phyloP scores from a whole-genome alignment of 1,139 yeast species.

The Yamadazyma pseudoaaseri region DNA sequence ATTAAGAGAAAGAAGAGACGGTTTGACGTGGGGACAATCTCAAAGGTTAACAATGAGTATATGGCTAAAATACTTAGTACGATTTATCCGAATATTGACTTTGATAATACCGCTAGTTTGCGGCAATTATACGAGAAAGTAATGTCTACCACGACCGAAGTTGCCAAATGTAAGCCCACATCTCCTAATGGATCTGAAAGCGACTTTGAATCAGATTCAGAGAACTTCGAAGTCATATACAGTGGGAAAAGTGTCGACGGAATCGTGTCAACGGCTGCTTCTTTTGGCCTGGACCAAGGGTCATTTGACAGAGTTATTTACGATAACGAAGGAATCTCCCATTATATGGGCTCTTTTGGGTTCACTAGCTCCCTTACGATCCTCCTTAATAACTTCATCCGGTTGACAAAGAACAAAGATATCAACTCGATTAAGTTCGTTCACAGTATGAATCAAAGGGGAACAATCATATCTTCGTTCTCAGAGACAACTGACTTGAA shows the following conservation, averaged over 20 bases:
- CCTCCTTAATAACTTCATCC: conserved; percentile 10
- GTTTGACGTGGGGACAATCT: conserved; percentile 8
- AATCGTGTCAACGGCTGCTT: conserved; percentile 6
- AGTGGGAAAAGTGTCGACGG: conserved; percentile 13
- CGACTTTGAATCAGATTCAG: conserved; percentile 1
- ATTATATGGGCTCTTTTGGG: conserved; percentile 17
- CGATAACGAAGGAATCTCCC: conserved; percentile 15
- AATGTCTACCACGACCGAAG: conserved; percentile 25
- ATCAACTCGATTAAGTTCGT: conserved; percentile 10
- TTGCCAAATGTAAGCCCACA: conserved; percentile 18
- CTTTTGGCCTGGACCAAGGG: conserved; percentile 7
- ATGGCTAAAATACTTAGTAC: conserved; percentile 32
- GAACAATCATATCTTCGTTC: conserved; percentile 11
- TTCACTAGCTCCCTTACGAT: conserved; percentile 11
- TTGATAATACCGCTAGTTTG: conserved; percentile 33
- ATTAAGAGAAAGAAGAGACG: conserved; percentile 9
- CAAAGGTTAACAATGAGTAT: conserved; percentile 16
- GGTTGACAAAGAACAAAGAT: conserved; percentile 8
- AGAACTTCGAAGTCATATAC: conserved; percentile 5
- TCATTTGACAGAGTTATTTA: conserved; percentile 14
- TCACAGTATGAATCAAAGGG: conserved; percentile 11
- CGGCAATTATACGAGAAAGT: conserved; percentile 25
- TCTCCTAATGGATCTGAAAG: background rate
- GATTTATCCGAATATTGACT: conserved; percentile 40
- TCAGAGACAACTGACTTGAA: conserved; percentile 7